Evolutionary conservation across 805 yeast genomes (phyloP).

Genomic region (Zygosaccharomyces bisporus): DNA sequence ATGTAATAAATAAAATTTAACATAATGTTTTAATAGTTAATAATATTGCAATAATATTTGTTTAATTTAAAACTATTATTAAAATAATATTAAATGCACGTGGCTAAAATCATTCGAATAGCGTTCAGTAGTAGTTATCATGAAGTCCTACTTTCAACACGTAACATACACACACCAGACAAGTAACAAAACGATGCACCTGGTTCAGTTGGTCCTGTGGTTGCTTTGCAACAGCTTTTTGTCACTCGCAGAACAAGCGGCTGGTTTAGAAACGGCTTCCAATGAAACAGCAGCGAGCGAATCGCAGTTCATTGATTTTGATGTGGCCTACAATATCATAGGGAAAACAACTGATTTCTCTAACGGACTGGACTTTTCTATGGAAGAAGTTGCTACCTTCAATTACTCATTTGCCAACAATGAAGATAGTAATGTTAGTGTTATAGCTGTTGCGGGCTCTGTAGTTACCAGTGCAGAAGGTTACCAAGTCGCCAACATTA

Average conservation of each 20-base stretch:
- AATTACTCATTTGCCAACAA: constrained; percentile 50
- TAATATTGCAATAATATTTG: neutral
- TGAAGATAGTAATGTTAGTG: constrained; percentile 47
- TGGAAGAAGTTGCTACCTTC: constrained; percentile 53
- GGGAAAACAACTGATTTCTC: constrained; percentile 42
- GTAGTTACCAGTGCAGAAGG: constrained; percentile 54
- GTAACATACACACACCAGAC: neutral
- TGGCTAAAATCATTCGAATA: neutral
- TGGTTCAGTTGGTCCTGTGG: neutral
- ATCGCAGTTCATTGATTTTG: constrained; percentile 36
- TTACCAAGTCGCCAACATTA: constrained; percentile 53
- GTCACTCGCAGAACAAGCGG: neutral
- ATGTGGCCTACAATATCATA: constrained; percentile 46
- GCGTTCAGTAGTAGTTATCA: no score
- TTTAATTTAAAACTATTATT: neutral
- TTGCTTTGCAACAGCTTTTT: neutral
- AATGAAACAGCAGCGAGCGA: constrained; percentile 6
- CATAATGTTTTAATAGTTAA: no score
- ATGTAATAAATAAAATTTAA: neutral
- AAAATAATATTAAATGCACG: neutral
- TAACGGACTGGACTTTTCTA: constrained; percentile 42
- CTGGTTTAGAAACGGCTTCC: neutral
- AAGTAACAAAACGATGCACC: neutral
- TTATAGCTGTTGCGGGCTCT: constrained; percentile 69
- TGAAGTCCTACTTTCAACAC: no score